Base-by-base conservation (phyloP, 257 asterid species). In the Capsicum pubescens region DNA sequence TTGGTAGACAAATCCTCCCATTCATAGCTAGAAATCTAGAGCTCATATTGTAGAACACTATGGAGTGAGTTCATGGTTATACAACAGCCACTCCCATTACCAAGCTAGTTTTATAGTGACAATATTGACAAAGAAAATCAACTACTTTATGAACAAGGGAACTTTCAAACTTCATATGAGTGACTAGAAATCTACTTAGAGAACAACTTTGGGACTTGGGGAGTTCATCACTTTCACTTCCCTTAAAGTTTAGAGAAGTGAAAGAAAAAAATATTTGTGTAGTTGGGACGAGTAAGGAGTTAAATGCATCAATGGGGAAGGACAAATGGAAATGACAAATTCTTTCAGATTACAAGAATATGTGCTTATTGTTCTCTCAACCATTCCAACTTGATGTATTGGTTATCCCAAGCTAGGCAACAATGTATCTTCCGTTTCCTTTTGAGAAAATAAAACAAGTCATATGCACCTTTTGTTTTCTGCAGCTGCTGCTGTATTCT, bases 311-410 rank as follows among this genome's bases (percentile, higher is more conserved):
- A 57, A 57, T 15, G 63, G n/a, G 63, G 17, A 57, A 57, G 16
- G 63, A 16, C 63, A 57, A 59, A 59, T 59, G 66, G 32, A 61
- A 61, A 61, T 61, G 36, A 61, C 36, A 8, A 61, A 13, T 61
- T 8, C 68, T 19, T 19, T 50, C 8, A 19, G 19, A 19, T 61
- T 61, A 61, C 35, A 61, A 61, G 13, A 61, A 61, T 61, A 61
- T 19, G 68, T 54, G 83, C 99, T 91, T 90, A 95, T 97, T 36
- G 86, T 92, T 84, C 71, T 88, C 87, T 94, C 98, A 81, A 95
- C 95, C 95, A 95, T 91, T 84, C 99, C 99, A 85, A 94, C 99
- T 48, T 89, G 91, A 90, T 95, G 99, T 14, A 15, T 52, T 9
- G 42, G 55, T 54, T 32, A 12, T 14, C 42, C 52, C 64, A 17